These are phyloP conservation scores for Nepenthes alata DNA, from an alignment of 179 eudicot species.

Conservation along the genomic window DNA sequence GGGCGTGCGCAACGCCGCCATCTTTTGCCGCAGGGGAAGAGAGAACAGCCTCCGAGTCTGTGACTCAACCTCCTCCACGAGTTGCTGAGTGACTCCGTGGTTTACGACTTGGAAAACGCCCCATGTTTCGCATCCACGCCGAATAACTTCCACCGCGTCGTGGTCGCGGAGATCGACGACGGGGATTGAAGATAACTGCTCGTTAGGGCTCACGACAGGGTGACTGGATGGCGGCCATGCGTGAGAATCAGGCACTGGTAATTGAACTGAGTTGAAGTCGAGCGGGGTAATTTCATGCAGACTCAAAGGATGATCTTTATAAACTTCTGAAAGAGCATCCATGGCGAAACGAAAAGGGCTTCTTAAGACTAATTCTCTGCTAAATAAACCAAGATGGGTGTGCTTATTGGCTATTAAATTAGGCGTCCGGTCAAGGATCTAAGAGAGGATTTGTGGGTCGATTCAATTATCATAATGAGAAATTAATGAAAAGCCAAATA, in stretches of 20 bases:
- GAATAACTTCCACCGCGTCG: constrained; percentile 17
- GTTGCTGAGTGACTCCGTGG: constrained; percentile 27
- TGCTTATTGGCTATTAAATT: too few relatives aligned
- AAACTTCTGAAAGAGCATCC: too few relatives aligned
- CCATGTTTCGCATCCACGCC: constrained; percentile 36
- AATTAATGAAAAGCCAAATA: too few relatives aligned
- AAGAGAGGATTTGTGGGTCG: too few relatives aligned
- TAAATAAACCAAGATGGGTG: too few relatives aligned
- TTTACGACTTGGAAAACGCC: constrained; percentile 41
- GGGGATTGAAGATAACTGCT: constrained; percentile 10
- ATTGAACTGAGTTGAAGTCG: constrained; percentile 15
- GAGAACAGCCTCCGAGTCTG: constrained; percentile 28
- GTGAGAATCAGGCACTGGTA: background rate
- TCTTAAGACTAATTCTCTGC: too few relatives aligned
- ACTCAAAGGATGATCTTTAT: too few relatives aligned
- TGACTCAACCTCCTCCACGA: constrained; percentile 25
- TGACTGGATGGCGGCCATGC: background rate
- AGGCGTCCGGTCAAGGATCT: too few relatives aligned
- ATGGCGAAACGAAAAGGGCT: too few relatives aligned
- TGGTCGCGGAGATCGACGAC: constrained; percentile 28
- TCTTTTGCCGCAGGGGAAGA: constrained; percentile 38
- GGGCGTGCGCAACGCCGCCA: constrained; percentile 29
- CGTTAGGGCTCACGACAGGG: background rate
- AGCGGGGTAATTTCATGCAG: constrained; percentile 2
- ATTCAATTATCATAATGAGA: too few relatives aligned